phyloP scores from a whole-genome alignment of 2,329 filamentous ascomycete species.

The Paracamarosporium sp. region DNA sequence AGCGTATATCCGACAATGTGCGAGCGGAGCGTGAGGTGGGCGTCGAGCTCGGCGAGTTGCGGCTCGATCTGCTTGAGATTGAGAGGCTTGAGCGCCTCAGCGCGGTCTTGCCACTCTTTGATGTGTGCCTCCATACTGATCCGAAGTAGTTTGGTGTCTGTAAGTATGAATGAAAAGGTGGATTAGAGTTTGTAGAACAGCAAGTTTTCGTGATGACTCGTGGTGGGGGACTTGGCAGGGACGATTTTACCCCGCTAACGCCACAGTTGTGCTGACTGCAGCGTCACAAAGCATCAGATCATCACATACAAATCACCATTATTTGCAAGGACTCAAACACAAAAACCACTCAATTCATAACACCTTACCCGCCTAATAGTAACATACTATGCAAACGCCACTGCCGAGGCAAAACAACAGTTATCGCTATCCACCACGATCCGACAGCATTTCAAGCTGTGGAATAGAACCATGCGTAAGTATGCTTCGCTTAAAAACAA shows the following conservation, averaged over 20 bases:
- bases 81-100: constrained; percentile 59
- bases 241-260: not conserved
- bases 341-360: too few species aligned
- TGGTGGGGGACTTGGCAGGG: constrained; percentile 13
- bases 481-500: constrained; percentile 1
- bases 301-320: constrained; percentile 1
- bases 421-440: too few species aligned
- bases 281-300: not conserved
- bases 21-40: constrained; percentile 84
- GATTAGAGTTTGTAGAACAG: not conserved
- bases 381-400: constrained; percentile 24
- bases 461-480: constrained; percentile 10
- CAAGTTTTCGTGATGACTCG: not conserved
- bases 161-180: not conserved
- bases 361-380: too few species aligned
- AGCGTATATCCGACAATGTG: constrained; percentile 84
- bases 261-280: too few species aligned
- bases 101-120: constrained; percentile 63
- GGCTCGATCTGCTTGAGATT: constrained; percentile 87
- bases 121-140: constrained; percentile 46
- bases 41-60: constrained; percentile 78
- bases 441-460: constrained; percentile 29
- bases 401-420: not conserved
- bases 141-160: not conserved
- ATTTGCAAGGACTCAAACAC: too few species aligned